Conservation (phyloP, 2,329 filamentous ascomycete species). For the Claviceps purpurea region DNA sequence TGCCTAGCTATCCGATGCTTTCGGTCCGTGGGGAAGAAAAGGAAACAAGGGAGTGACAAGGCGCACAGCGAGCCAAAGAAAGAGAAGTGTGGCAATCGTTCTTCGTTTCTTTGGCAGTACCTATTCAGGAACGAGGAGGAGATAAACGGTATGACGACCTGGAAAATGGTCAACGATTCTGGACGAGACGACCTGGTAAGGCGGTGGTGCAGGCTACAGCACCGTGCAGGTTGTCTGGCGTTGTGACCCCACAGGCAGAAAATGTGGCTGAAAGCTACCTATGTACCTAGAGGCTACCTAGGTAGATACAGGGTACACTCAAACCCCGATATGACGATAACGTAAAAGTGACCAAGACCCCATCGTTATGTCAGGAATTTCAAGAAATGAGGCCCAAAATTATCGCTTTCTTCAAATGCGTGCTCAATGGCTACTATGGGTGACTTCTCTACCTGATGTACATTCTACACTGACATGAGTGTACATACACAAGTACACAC, state of each 20-base stretch:
- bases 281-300: too few relatives aligned
- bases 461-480: too few relatives aligned
- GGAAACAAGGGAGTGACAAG: constrained; percentile 2
- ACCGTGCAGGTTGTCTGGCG: not conserved
- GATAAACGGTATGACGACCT: not conserved
- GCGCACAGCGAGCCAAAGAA: not conserved
- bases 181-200: not conserved
- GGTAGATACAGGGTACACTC: not conserved
- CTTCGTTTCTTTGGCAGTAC: too few relatives aligned
- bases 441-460: too few relatives aligned
- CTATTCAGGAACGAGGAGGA: not conserved
- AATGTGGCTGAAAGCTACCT: not conserved
- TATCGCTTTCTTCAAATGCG: too few relatives aligned
- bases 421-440: too few relatives aligned
- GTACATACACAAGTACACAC: too few relatives aligned
- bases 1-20: not conserved
- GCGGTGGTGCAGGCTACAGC: not conserved
- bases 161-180: not conserved
- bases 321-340: too few relatives aligned
- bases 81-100: not conserved
- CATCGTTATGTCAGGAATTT: too few relatives aligned
- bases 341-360: too few relatives aligned
- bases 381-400: too few relatives aligned
- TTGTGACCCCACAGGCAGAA: not conserved
- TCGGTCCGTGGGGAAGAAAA: not conserved